Base-by-base conservation (phyloP, 176 grass and related monocot genomes). In the Oryza glumipatula region DNA sequence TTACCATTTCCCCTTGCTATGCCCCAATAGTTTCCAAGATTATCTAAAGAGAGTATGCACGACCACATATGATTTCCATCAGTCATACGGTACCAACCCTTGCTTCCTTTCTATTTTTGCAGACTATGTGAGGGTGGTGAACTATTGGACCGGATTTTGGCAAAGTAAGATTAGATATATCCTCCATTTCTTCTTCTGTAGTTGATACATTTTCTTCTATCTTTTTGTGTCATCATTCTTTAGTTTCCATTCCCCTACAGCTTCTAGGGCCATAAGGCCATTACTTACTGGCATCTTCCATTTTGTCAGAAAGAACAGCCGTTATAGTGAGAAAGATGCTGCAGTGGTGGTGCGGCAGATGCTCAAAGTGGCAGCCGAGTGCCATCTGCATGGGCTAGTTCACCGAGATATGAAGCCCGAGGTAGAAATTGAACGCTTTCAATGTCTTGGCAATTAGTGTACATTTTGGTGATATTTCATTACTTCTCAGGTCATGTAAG, bases 361-460 rank as follows among this genome's bases (percentile, higher is more conserved):
- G 96, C 91, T 99, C 38, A 99, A 99, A 88, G 96, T 99, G 66
- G 96, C 89, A 63, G 96, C 96, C 47, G 91, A 96, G 76, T 99
- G 96, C 80, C 96, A 99, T 88, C 84, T 99, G 38, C 94, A 85
- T 94, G 96, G 96, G 19, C 86, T 99, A 81, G 96, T 99, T 80
- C 96, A 99, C 84, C 88, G 96, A 86, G 96, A 99, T 86, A 95
- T 99, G 90, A 99, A 99, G 91, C 96, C 96, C 69, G 96, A 99
- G 96, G 96, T 99, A 96, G 28, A 75, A 79, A 82, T 66, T 64
- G 28, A 79, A 67, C 10, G 52, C 22, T 84, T 80, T 56, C 22
- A 80, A 24, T 83, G 43, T 36, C 61, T 82, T 89, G 67, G 33
- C 47, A 63, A 48, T 84, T 63, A 78, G 75, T 48, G 58, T 78